A percentile compares a stretch with the other conserved stretches of the same genome.
These are phyloP conservation scores for Ogataea wickerhamii DNA, from an alignment of 805 yeast species.

Conservation along the genomic window DNA sequence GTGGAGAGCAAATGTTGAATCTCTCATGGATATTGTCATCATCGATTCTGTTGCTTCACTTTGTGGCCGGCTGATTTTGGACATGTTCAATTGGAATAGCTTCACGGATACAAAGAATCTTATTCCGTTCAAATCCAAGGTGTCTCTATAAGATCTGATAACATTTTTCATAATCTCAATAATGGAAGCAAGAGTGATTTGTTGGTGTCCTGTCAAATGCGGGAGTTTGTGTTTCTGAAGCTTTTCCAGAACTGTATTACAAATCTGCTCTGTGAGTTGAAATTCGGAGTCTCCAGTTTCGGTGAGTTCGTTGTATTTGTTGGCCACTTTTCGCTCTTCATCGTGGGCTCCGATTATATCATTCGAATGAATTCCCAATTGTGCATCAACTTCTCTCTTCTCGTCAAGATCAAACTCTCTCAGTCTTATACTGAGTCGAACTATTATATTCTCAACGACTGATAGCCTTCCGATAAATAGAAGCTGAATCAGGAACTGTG, in stretches of 20 bases:
- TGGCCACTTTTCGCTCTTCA: not conserved
- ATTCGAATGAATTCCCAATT: constrained; percentile 19
- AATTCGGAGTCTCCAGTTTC: constrained; percentile 24
- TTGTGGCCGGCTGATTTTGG: constrained; percentile 25
- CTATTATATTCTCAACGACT: constrained; percentile 54
- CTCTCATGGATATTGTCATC: constrained; percentile 64
- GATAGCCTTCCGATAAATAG: constrained; percentile 57
- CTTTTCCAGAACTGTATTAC: constrained; percentile 51
- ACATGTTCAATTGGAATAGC: constrained; percentile 47
- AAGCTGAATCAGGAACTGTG: constrained; percentile 77
- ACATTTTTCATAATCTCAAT: constrained; percentile 61
- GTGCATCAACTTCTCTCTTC: constrained; percentile 19
- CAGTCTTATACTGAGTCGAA: constrained; percentile 48
- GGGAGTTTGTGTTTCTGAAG: constrained; percentile 69
- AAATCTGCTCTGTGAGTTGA: constrained; percentile 27
- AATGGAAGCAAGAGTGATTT: constrained; percentile 70
- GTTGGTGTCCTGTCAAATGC: constrained; percentile 85
- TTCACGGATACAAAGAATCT: constrained; percentile 70
- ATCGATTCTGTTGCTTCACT: not conserved
- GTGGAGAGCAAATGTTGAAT: constrained; percentile 83
- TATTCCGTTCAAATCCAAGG: constrained; percentile 63
- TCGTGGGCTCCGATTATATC: constrained; percentile 11
- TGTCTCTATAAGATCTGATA: constrained; percentile 37
- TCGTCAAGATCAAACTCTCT: constrained; percentile 48
- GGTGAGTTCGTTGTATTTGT: constrained; percentile 25